Conservation (phyloP, 106 monocot genomes). For the Dendrobium chrysotoxum region DNA sequence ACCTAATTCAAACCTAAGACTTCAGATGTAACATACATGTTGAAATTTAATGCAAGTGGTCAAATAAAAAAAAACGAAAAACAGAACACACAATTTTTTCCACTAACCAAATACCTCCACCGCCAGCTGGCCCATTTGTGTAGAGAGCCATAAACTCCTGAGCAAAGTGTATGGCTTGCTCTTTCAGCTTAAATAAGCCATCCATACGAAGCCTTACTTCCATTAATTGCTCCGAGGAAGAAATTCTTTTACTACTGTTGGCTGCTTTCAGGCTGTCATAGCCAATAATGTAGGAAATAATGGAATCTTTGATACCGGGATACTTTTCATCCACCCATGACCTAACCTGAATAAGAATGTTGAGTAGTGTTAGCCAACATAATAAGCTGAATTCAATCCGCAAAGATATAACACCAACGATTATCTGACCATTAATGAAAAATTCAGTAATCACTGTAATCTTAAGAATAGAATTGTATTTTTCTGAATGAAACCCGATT, state of each 20-base stretch:
- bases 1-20: background rate
- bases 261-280: constrained; percentile 73
- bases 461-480: background rate
- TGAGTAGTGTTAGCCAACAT: background rate
- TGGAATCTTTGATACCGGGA: constrained; percentile 56
- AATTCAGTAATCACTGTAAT: background rate
- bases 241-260: constrained; percentile 1
- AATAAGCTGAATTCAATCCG: background rate
- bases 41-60: background rate
- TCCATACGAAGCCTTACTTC: constrained; percentile 95
- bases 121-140: constrained; percentile 98
- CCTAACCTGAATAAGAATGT: constrained; percentile 44
- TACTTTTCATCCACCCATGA: constrained; percentile 90
- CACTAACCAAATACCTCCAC: constrained; percentile 83
- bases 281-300: constrained; percentile 80
- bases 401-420: background rate
- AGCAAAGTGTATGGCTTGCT: constrained; percentile 65
- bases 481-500: background rate
- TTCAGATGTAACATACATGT: background rate
- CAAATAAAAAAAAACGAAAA: background rate
- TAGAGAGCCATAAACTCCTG: constrained; percentile 85
- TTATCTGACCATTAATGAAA: background rate
- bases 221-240: constrained; percentile 19
- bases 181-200: constrained; percentile 64
- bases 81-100: constrained; percentile 2